phyloP scores from a whole-genome alignment of 1,284 basidiomycete genomes.

The Tilletia horrida region DNA sequence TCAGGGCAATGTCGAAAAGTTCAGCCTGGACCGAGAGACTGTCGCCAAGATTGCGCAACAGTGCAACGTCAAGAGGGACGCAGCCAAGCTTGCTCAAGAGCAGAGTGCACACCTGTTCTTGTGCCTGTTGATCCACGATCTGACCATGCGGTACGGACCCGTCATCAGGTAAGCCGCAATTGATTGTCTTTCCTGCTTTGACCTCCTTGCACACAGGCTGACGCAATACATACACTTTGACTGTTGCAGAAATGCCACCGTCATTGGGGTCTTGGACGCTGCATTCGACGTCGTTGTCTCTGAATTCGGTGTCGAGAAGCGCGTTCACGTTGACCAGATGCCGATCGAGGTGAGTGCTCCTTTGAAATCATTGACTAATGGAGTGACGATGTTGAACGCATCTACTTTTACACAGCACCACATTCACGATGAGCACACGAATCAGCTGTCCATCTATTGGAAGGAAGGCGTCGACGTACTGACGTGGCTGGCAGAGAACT shows the following conservation, averaged over 20 bases:
- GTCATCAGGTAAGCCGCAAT: slow-evolving; percentile 62
- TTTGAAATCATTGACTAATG: not conserved
- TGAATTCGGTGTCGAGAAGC: slow-evolving; percentile 95
- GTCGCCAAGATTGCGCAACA: slow-evolving; percentile 90
- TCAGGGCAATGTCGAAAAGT: slow-evolving; percentile 63
- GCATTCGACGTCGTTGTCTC: slow-evolving; percentile 92
- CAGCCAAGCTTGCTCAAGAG: slow-evolving; percentile 86
- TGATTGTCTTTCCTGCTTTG: not conserved
- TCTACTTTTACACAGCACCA: slow-evolving; percentile 65
- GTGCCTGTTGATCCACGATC: slow-evolving; percentile 84
- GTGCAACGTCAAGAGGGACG: slow-evolving; percentile 73
- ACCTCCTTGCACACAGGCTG: not conserved
- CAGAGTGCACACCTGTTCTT: slow-evolving; percentile 93
- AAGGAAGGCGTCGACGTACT: slow-evolving; percentile 70
- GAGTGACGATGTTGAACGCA: not conserved
- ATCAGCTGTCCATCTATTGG: slow-evolving; percentile 79
- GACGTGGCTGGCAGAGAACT: slow-evolving; percentile 85
- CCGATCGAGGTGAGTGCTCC: slow-evolving; percentile 58
- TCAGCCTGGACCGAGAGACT: slow-evolving; percentile 92
- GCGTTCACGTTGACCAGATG: slow-evolving; percentile 97
- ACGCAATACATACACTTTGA: not conserved
- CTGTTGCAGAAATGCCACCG: slow-evolving; percentile 72
- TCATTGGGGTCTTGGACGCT: slow-evolving; percentile 87
- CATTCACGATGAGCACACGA: slow-evolving; percentile 85
- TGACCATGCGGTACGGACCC: slow-evolving; percentile 89